Conservation (phyloP, 768 basidiomycete species). For the Neoboletus brunneissimus region DNA sequence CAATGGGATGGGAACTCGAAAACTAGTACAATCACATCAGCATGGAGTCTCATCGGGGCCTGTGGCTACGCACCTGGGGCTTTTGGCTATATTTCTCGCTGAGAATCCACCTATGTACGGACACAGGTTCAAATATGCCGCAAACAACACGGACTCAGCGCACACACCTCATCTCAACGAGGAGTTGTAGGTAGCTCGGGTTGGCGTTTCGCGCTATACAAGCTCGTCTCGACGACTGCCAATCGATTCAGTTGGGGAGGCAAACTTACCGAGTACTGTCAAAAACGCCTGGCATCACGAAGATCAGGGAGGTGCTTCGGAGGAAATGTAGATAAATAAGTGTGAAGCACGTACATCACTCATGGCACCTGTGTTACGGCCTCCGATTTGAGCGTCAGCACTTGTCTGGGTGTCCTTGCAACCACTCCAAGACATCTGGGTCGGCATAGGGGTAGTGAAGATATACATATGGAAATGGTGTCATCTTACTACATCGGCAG, state of each 20-base stretch:
- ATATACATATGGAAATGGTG: background rate
- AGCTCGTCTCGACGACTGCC: background rate
- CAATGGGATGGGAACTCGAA: slow-evolving; percentile 43
- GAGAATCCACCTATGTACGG: slow-evolving; percentile 36
- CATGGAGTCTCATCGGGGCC: background rate
- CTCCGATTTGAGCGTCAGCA: slow-evolving; percentile 67
- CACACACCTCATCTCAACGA: slow-evolving; percentile 42
- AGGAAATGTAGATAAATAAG: background rate
- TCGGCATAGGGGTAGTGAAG: background rate
- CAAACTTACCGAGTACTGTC: slow-evolving; percentile 44
- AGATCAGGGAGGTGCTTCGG: background rate
- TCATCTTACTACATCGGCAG: slow-evolving; percentile 77
- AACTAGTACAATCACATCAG: slow-evolving; percentile 30
- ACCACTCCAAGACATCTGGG: slow-evolving; percentile 80
- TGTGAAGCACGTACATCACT: slow-evolving; percentile 52
- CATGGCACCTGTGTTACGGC: slow-evolving; percentile 75
- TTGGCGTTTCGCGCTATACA: slow-evolving; percentile 41
- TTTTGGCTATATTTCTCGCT: slow-evolving; percentile 52
- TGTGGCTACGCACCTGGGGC: slow-evolving; percentile 40
- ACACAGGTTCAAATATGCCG: background rate
- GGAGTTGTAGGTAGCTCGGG: slow-evolving; percentile 53
- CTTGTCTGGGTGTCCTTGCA: slow-evolving; percentile 83
- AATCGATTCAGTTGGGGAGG: background rate
- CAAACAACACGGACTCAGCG: background rate
- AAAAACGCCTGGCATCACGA: slow-evolving; percentile 50